Base-by-base conservation (phyloP, 192 early-diverging fungal species). In the Coemansia sp. region DNA sequence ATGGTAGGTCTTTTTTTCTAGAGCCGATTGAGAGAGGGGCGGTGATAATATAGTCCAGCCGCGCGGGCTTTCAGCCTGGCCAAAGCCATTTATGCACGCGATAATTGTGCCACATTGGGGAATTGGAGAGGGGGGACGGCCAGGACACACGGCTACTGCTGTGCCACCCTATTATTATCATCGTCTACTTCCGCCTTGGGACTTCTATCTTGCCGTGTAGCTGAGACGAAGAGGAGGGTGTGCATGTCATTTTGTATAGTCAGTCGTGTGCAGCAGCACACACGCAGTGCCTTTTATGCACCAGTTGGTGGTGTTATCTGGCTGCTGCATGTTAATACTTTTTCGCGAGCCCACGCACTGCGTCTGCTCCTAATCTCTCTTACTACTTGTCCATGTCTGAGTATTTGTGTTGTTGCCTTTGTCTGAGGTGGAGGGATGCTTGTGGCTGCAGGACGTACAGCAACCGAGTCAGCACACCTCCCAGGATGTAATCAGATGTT, bases 31-130 rank as follows among this genome's bases (percentile, higher is more conserved):
- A 14, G 38, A 44, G 14, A 16, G 38, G 38, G 38, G 1, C 12
- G 32, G 32, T 34, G 32, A 34, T 44, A 16, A 16, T 44, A 44
- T 44, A 16, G 38, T 14, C 38, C 38, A 44, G 38, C 14, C 14
- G 38, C 38, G 38, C 38, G 12, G 38, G 14, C 2, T 44, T 44
- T 44, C 3, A 44, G 38, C 9, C 38, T 44, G 38, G 38, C 38
- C 14, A 0, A 16, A 44, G 12, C 38, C 38, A 44, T 44, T 44
- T 44, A 44, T 44, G 44, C 56, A 60, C 18, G 47, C 58, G 47
- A 60, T 44, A 44, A 49, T 60, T 49, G 58, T 27, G 44, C 22
- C 58, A 27, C 26, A 49, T 60, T 60, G 58, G 18, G 22, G 30
- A 25, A 60, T 25, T 60, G 0, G 44, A 44, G 25, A 44, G 26